Conservation (phyloP, 345 rosid genomes). For the Anastatica hierochuntica region DNA sequence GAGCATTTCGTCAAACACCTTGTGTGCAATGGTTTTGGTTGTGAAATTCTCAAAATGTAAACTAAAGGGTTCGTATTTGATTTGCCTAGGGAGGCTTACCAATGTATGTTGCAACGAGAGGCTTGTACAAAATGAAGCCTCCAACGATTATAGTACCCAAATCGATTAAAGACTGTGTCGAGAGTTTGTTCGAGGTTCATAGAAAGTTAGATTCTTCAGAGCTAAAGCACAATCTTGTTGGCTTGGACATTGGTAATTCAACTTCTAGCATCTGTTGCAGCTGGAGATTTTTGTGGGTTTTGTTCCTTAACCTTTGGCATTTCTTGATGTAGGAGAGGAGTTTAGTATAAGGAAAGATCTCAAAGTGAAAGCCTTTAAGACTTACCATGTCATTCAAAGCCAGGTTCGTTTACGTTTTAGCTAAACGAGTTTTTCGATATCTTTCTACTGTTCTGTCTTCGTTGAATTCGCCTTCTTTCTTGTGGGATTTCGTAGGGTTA, state of each 20-base stretch:
- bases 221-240: conserved; percentile 55
- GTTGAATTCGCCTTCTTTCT: background rate
- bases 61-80: background rate
- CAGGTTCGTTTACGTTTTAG: conserved; percentile 44
- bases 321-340: conserved; percentile 67
- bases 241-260: conserved; percentile 71
- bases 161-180: conserved; percentile 54
- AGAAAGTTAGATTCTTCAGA: conserved; percentile 74
- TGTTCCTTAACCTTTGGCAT: background rate
- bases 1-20: background rate
- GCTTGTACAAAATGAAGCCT: conserved; percentile 72
- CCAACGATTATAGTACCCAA: conserved; percentile 73
- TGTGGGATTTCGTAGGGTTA: conserved; percentile 53
- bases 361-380: conserved; percentile 86
- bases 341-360: conserved; percentile 61
- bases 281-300: background rate
- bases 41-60: background rate
- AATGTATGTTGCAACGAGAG: conserved; percentile 92
- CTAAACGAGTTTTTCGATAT: background rate
- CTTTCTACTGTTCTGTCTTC: background rate
- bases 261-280: background rate
- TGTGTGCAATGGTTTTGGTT: background rate
- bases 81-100: conserved; percentile 74
- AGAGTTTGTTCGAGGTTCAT: conserved; percentile 70
- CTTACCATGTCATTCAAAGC: conserved; percentile 80